Evolutionary conservation across 2,329 filamentous ascomycete genomes (phyloP).

Genomic region (Ceratocystis alfenasii): DNA sequence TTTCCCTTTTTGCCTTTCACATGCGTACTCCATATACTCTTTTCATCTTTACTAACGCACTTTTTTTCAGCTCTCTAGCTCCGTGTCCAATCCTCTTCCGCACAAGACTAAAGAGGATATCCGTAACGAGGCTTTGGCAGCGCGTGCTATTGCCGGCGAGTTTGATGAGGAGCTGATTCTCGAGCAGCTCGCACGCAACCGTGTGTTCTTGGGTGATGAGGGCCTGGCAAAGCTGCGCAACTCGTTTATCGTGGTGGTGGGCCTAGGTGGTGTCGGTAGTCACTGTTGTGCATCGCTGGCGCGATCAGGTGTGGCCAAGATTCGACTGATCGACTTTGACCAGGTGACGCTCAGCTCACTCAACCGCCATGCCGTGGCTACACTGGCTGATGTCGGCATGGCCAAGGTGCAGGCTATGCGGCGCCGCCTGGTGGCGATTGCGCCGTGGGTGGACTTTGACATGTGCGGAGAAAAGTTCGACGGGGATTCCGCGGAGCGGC

Average conservation of each 20-base stretch:
- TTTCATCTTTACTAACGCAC: constrained; percentile 6
- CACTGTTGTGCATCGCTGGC: constrained; percentile 79
- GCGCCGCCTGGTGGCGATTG: constrained; percentile 68
- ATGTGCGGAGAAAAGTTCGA: constrained; percentile 74
- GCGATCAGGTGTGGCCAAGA: constrained; percentile 74
- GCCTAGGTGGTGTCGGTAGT: constrained; percentile 87
- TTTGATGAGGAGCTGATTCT: constrained; percentile 72
- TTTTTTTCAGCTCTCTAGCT: constrained; percentile 44
- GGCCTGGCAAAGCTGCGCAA: constrained; percentile 68
- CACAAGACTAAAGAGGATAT: constrained; percentile 48
- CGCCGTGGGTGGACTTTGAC: constrained; percentile 87
- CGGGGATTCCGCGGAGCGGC: constrained; percentile 47
- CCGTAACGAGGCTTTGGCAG: constrained; percentile 46
- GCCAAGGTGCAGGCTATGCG: constrained; percentile 81
- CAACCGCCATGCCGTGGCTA: constrained; percentile 92
- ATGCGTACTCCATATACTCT: neutral
- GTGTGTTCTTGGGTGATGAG: constrained; percentile 74
- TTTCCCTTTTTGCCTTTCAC: neutral
- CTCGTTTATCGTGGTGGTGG: constrained; percentile 79
- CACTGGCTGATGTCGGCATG: constrained; percentile 81
- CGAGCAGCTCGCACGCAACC: constrained; percentile 86
- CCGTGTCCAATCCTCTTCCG: constrained; percentile 41
- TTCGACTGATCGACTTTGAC: constrained; percentile 91
- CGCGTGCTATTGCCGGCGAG: constrained; percentile 49
- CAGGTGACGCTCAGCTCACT: constrained; percentile 90